Evolutionary conservation across 1,284 basidiomycete species (phyloP), one percentile per base, ranked within the genome.

Genomic region (Stereum hirsutum): DNA sequence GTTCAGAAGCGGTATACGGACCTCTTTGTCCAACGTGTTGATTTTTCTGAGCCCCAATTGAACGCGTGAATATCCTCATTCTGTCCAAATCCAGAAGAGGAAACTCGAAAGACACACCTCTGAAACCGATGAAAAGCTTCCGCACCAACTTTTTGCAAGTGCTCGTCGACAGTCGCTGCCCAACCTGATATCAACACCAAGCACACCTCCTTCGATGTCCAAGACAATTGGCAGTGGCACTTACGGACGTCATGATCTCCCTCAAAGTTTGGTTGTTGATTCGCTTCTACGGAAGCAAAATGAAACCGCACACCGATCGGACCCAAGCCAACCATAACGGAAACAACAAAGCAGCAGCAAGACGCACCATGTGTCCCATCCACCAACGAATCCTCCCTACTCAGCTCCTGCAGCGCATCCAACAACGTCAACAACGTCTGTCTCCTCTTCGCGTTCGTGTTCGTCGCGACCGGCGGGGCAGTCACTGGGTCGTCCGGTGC

Each of bases 361-460:
- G 6, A 63, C 68, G 45, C 49, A 76, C 77, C 63, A 33, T 55
- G 46, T 23, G 12, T 31, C 28, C 5, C 15, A 21, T 46, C 48
- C 12, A 63, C 67, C n/a, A 66, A 47, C 27, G 61, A 65, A n/a
- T 66, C 69, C 41, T 75, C 72, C 42, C 70, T 68, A 53, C 70
- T 69, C 48, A 87, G 52, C 46, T 85, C 73, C 49, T 76, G 72
- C 48, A 75, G 54, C 28, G 68, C 67, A 49, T 87, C 81, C 41
- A 88, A 69, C 48, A 85, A 58, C 49, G 69, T 80, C 32, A 81
- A 58, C 41, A 85, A 68, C 1, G 80, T 82, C 53, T 81, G 74
- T 53, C 72, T 77, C 33, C 81, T 43, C 12, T 5, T 31, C 28
- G 28, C 15, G 28, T 31, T 31, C 28, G 12, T 15, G 12, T 12